Conservation (phyloP, 495 filamentous ascomycete genomes). For the Hypoxylon fuscum region DNA sequence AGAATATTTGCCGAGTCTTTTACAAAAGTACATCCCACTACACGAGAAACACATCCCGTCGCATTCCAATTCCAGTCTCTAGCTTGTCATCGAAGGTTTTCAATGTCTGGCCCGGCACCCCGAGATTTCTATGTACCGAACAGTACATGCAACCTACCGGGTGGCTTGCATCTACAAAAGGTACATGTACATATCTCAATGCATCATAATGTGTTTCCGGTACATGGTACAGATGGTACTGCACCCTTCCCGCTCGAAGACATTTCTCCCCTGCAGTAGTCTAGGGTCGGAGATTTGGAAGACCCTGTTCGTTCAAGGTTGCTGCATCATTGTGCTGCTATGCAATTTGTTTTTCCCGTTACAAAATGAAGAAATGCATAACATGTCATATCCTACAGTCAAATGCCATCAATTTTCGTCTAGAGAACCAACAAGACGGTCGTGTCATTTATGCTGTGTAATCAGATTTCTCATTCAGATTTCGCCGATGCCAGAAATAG, state of each 20-base stretch:
- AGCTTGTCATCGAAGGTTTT: not conserved
- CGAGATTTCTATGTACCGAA: slow-evolving; percentile 7
- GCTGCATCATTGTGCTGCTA: slow-evolving; percentile 16
- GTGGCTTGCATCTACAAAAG: slow-evolving; percentile 31
- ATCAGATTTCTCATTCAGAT: slow-evolving; percentile 23
- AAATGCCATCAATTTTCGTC: slow-evolving; percentile 23
- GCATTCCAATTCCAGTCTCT: slow-evolving; percentile 34
- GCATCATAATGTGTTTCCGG: slow-evolving; percentile 19
- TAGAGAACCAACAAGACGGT: slow-evolving; percentile 15
- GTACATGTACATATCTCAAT: too few species aligned
- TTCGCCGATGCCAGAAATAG: slow-evolving; percentile 35
- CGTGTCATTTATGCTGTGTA: slow-evolving; percentile 17
- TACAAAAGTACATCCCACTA: slow-evolving; percentile 25
- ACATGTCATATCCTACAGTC: slow-evolving; percentile 17
- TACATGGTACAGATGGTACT: slow-evolving; percentile 28
- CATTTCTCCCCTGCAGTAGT: slow-evolving; percentile 37
- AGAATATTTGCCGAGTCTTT: slow-evolving; percentile 29
- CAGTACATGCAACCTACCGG: slow-evolving; percentile 17
- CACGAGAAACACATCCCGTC: slow-evolving; percentile 21
- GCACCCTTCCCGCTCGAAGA: slow-evolving; percentile 35
- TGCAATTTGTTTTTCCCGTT: slow-evolving; percentile 10
- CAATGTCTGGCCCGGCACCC: not conserved
- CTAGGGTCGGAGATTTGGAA: slow-evolving; percentile 28
- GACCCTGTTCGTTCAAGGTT: slow-evolving; percentile 30
- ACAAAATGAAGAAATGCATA: slow-evolving; percentile 23